phyloP scores from a whole-genome alignment of 192 early-diverging fungal genomes.

The Spizellomyces punctatus region DNA sequence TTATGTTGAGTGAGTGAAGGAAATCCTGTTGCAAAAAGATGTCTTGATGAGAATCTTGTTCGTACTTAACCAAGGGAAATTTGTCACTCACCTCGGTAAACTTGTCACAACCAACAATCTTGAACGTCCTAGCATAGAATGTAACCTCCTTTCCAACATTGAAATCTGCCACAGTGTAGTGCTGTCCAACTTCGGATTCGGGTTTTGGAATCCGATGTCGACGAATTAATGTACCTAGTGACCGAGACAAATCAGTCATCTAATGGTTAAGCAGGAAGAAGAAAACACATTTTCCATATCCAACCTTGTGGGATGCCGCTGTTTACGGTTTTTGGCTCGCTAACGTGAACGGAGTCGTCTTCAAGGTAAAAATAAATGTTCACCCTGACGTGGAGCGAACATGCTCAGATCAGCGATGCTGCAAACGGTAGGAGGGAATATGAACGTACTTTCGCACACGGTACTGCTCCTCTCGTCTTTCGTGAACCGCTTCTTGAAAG shows the following conservation, averaged over 20 bases:
- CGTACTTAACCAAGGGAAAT: no score
- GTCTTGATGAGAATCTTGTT: background rate
- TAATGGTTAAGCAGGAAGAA: background rate
- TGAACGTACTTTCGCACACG: conserved; percentile 52
- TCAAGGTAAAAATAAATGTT: conserved; percentile 66
- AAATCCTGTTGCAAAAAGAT: conserved; percentile 37
- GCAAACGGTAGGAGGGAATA: background rate
- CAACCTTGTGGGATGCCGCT: conserved; percentile 65
- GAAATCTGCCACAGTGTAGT: conserved; percentile 57
- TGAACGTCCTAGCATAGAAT: conserved; percentile 62
- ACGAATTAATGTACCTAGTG: conserved; percentile 54
- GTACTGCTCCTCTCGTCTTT: conserved; percentile 60
- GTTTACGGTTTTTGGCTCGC: conserved; percentile 58
- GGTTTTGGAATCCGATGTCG: conserved; percentile 58
- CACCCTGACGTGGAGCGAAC: conserved; percentile 36
- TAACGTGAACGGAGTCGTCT: conserved; percentile 66
- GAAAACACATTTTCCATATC: background rate
- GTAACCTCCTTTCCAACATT: conserved; percentile 60
- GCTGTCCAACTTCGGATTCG: conserved; percentile 43
- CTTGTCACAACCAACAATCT: conserved; percentile 62
- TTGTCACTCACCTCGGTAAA: conserved; percentile 54
- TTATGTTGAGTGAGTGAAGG: conserved; percentile 30
- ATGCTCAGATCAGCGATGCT: background rate
- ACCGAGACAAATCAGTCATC: background rate
- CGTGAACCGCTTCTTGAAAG: conserved; percentile 63